Conservation (phyloP, 148 eudicot genomes). For the Pouteria glomerata region DNA sequence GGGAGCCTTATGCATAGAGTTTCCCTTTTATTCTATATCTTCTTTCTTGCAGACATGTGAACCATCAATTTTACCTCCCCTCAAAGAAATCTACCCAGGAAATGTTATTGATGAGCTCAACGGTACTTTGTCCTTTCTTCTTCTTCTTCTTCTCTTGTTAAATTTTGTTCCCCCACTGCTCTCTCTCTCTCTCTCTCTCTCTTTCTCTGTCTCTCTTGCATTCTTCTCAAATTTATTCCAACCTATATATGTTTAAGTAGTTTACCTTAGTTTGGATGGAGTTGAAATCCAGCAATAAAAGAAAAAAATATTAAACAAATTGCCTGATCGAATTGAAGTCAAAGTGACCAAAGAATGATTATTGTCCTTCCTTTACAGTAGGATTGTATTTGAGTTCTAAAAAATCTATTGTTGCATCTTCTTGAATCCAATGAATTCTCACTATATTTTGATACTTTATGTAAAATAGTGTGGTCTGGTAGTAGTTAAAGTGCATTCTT, state of each 20-base stretch:
- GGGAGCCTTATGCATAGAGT: not conserved
- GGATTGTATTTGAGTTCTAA: not conserved
- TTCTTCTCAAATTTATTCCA: not conserved
- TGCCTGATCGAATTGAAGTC: not conserved
- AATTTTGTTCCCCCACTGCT: slow-evolving; percentile 62
- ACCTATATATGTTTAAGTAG: not conserved
- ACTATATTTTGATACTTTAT: not conserved
- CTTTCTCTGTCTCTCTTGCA: not conserved
- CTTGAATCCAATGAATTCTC: not conserved
- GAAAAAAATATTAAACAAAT: not conserved
- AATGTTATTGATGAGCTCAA: slow-evolving; percentile 78
- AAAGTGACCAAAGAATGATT: not conserved
- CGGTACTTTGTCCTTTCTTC: slow-evolving; percentile 37
- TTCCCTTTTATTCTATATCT: slow-evolving; percentile 55
- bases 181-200: not conserved
- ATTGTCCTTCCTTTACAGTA: not conserved
- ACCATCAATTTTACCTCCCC: slow-evolving; percentile 91
- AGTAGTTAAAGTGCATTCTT: not conserved
- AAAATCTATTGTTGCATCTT: not conserved
- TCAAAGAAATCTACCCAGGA: slow-evolving; percentile 77
- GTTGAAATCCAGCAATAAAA: not conserved
- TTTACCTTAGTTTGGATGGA: not conserved
- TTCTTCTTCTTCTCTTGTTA: slow-evolving; percentile 41
- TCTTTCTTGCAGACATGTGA: slow-evolving; percentile 71
- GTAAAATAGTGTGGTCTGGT: not conserved